Evolutionary conservation across 352 stramenopile genomes (phyloP).

Genomic region (Globisporangium carolinianum): DNA sequence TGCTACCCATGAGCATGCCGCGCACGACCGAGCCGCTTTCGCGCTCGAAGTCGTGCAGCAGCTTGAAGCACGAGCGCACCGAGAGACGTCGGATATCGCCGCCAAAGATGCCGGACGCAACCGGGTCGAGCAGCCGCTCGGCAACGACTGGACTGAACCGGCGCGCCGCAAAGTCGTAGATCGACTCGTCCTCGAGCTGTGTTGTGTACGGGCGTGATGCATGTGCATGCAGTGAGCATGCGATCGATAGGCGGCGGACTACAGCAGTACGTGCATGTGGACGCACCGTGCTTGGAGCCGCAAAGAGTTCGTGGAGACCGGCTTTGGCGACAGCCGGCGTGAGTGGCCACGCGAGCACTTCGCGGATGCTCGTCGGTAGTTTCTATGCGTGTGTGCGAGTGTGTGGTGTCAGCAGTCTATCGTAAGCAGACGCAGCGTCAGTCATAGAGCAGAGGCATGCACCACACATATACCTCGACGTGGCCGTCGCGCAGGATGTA

Average conservation of each 20-base stretch:
- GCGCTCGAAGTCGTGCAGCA: slow-evolving; percentile 76
- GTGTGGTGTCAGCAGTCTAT: no score
- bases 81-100: slow-evolving; percentile 76
- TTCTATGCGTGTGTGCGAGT: slow-evolving; percentile 25
- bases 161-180: slow-evolving; percentile 74
- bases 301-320: slow-evolving; percentile 60
- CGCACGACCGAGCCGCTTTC: slow-evolving; percentile 72
- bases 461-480: slow-evolving; percentile 40
- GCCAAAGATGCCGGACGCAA: slow-evolving; percentile 84
- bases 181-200: slow-evolving; percentile 58
- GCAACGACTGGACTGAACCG: slow-evolving; percentile 77
- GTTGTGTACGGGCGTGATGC: no score
- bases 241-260: not conserved
- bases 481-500: slow-evolving; percentile 69
- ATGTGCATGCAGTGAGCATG: not conserved
- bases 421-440: no score
- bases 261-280: not conserved
- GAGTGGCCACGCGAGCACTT: slow-evolving; percentile 63
- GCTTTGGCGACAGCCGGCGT: slow-evolving; percentile 43
- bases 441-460: not conserved
- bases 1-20: slow-evolving; percentile 51
- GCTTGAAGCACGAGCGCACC: slow-evolving; percentile 70
- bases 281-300: slow-evolving; percentile 20
- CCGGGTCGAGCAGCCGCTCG: slow-evolving; percentile 70
- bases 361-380: slow-evolving; percentile 42